Conservation (phyloP, 495 filamentous ascomycete genomes). For the Talaromyces adpressus region DNA sequence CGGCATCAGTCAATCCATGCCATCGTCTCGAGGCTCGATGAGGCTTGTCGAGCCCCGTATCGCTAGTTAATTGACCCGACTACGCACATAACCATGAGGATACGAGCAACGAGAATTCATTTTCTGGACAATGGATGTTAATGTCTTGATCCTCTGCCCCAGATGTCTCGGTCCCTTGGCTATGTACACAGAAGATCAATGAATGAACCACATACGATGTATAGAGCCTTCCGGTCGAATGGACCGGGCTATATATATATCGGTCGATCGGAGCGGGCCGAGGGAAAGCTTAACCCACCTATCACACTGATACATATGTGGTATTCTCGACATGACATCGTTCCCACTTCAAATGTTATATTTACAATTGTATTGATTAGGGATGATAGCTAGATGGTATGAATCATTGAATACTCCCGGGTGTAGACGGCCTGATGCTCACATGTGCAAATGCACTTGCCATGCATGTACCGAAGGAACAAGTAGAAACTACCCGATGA, state of each 20-base stretch:
- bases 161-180: too few relatives aligned
- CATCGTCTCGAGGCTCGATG: not conserved
- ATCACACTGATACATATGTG: too few relatives aligned
- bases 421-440: not conserved
- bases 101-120: too few relatives aligned
- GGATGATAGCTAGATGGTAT: not conserved
- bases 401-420: not conserved
- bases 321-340: not conserved
- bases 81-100: too few relatives aligned
- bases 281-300: not conserved
- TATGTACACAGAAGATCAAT: too few relatives aligned
- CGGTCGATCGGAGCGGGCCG: not conserved
- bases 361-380: not conserved
- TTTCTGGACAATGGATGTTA: too few relatives aligned
- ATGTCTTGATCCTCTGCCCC: too few relatives aligned
- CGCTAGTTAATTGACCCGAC: too few relatives aligned
- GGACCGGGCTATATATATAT: not conserved
- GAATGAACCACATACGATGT: too few relatives aligned
- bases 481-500: too few relatives aligned
- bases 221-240: too few relatives aligned
- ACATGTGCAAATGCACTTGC: not conserved
- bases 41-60: too few relatives aligned
- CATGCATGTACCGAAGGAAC: not conserved
- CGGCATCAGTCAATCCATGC: not conserved
- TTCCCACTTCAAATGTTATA: not conserved